Conservation (phyloP, 2,329 filamentous ascomycete species). For the Plenodomus tracheiphilus region DNA sequence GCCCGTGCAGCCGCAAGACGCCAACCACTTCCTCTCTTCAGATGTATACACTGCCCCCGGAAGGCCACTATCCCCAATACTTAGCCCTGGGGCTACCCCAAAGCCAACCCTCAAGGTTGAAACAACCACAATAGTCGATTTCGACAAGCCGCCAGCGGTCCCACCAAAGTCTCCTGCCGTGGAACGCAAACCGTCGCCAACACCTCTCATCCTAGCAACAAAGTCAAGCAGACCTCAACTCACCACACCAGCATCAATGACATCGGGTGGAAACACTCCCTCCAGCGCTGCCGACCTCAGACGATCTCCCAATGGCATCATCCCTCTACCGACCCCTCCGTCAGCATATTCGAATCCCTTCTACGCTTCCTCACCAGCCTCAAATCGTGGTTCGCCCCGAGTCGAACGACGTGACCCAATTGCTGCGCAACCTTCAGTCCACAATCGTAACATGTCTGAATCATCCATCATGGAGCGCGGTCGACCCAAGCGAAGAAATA, state of each 20-base stretch:
- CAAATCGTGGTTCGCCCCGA: conserved; percentile 36
- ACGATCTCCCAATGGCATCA: conserved; percentile 37
- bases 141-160: conserved; percentile 38
- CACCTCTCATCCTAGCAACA: conserved; percentile 34
- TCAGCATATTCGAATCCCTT: conserved; percentile 39
- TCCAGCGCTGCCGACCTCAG: conserved; percentile 32
- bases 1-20: conserved; percentile 21
- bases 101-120: conserved; percentile 40
- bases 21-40: conserved; percentile 9
- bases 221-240: conserved; percentile 40
- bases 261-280: conserved; percentile 29
- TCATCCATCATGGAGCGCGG: conserved; percentile 46
- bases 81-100: conserved; percentile 38
- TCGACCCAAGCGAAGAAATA: conserved; percentile 36
- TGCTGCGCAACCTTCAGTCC: conserved; percentile 18
- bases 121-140: conserved; percentile 22
- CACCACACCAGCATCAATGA: conserved; percentile 31
- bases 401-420: conserved; percentile 38
- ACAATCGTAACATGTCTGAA: conserved; percentile 44
- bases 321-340: conserved; percentile 33
- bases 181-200: conserved; percentile 40
- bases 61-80: conserved; percentile 31
- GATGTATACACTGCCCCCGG: conserved; percentile 19
- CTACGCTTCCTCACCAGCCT: conserved; percentile 34
- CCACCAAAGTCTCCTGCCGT: conserved; percentile 43